phyloP scores from a whole-genome alignment of 345 rosid genomes.

The Hibiscus syriacus region DNA sequence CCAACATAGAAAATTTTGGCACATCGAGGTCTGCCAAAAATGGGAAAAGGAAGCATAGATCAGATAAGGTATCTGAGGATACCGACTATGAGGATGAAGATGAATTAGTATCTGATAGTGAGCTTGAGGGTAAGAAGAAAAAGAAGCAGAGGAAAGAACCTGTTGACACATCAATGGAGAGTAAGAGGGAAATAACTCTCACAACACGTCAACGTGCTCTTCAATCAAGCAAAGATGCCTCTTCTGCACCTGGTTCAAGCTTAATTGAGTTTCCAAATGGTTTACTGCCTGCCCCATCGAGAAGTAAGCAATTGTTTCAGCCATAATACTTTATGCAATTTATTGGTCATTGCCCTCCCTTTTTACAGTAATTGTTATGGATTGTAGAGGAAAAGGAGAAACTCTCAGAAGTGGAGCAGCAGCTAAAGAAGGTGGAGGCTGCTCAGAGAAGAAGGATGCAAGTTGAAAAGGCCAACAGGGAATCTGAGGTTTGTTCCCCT shows the following conservation, averaged over 20 bases:
- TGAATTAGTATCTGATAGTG: conserved; percentile 40
- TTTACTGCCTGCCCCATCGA: conserved; percentile 79
- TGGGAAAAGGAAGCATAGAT: conserved; percentile 42
- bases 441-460: conserved; percentile 87
- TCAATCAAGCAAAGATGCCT: conserved; percentile 62
- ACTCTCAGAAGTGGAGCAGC: conserved; percentile 83
- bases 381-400: conserved; percentile 72
- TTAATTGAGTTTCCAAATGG: conserved; percentile 81
- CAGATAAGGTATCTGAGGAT: conserved; percentile 41
- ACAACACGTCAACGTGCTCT: conserved; percentile 90
- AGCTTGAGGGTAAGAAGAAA: conserved; percentile 37
- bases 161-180: conserved; percentile 47
- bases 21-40: conserved; percentile 34
- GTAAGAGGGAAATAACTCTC: conserved; percentile 56
- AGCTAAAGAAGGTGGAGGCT: conserved; percentile 82
- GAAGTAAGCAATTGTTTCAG: conserved; percentile 47
- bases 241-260: conserved; percentile 36
- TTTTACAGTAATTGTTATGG: conserved; percentile 3
- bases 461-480: conserved; percentile 82
- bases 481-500: conserved; percentile 59
- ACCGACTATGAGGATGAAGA: conserved; percentile 51
- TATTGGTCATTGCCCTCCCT: conserved; percentile 1
- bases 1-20: conserved; percentile 36
- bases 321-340: background rate
- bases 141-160: conserved; percentile 50